These are phyloP conservation scores for Puccinia hordei DNA, from an alignment of 1,284 basidiomycete species.

Conservation along the genomic window DNA sequence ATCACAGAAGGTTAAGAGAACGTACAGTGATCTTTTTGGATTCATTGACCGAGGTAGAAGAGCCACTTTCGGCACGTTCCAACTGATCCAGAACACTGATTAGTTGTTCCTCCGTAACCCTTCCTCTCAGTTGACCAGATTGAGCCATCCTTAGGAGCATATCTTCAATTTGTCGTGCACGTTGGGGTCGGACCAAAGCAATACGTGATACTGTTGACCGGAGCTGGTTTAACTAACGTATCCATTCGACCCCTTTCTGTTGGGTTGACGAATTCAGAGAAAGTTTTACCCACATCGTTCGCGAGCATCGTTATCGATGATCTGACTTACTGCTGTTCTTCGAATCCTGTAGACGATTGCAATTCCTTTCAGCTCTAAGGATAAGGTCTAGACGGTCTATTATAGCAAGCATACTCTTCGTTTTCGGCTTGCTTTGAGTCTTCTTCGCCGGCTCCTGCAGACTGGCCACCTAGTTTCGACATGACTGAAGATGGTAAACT, in stretches of 20 bases:
- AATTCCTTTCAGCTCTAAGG: not conserved
- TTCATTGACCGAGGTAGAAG: not conserved
- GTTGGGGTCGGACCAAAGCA: conserved; percentile 82
- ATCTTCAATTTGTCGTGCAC: conserved; percentile 81
- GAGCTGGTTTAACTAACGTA: conserved; percentile 29
- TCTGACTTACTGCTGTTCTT: conserved; percentile 47
- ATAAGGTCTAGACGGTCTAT: conserved; percentile 66
- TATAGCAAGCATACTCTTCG: conserved; percentile 63
- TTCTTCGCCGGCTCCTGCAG: conserved; percentile 64
- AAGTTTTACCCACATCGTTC: conserved; percentile 46
- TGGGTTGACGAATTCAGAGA: conserved; percentile 18
- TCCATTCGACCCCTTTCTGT: not conserved
- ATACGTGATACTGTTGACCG: conserved; percentile 76
- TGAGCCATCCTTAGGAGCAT: conserved; percentile 88
- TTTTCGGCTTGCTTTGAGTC: conserved; percentile 59
- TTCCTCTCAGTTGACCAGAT: conserved; percentile 81
- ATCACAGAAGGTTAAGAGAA: not conserved
- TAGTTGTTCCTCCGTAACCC: conserved; percentile 82
- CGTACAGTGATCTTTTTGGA: conserved; percentile 49
- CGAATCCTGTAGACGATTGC: conserved; percentile 32
- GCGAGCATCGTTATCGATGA: conserved; percentile 46
- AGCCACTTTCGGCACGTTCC: conserved; percentile 54
- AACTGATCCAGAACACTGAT: conserved; percentile 93
- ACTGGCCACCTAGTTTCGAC: conserved; percentile 60
- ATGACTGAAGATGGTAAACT: conserved; percentile 38